These are phyloP conservation scores for Isoetes taiwanensis DNA, from an alignment of 75 land plant genomes.

Conservation along the genomic window DNA sequence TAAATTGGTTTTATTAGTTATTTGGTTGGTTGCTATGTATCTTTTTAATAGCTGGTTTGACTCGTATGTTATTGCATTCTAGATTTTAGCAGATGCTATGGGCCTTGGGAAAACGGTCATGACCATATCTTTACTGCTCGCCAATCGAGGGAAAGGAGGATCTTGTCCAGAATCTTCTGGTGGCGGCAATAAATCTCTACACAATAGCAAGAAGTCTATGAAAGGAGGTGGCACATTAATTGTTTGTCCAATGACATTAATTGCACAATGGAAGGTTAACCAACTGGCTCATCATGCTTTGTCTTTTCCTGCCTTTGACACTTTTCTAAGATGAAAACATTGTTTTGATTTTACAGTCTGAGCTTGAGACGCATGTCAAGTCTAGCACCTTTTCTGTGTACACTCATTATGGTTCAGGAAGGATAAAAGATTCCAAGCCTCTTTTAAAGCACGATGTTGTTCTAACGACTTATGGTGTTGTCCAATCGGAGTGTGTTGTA, in stretches of 20 bases:
- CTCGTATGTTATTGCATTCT: neutral
- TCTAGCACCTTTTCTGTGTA: slow-evolving; percentile 51
- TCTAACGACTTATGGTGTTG: slow-evolving; percentile 78
- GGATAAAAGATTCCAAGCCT: slow-evolving; percentile 43
- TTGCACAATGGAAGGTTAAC: slow-evolving; percentile 93
- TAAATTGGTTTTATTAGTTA: neutral
- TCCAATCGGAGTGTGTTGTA: slow-evolving; percentile 47
- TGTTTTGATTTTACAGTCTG: slow-evolving; percentile 34
- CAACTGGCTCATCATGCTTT: neutral
- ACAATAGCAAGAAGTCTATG: too few species aligned
- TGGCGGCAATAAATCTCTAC: neutral
- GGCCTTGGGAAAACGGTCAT: slow-evolving; percentile 94
- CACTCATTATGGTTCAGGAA: slow-evolving; percentile 71
- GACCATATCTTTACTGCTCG: slow-evolving; percentile 63
- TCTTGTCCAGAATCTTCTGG: neutral
- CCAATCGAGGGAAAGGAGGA: slow-evolving; percentile 48
- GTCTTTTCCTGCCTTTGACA: neutral
- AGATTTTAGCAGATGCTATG: slow-evolving; percentile 98
- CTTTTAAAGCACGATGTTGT: slow-evolving; percentile 67
- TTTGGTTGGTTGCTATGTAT: neutral
- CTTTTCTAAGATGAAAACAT: neutral
- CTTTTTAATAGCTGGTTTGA: neutral
- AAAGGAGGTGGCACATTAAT: slow-evolving; percentile 65
- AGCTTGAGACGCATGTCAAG: slow-evolving; percentile 64
- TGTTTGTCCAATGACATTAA: slow-evolving; percentile 86